Evolutionary conservation across 805 yeast genomes (phyloP), one percentile per base, ranked within the genome.

Genomic region (Starmerella riodocensis): DNA sequence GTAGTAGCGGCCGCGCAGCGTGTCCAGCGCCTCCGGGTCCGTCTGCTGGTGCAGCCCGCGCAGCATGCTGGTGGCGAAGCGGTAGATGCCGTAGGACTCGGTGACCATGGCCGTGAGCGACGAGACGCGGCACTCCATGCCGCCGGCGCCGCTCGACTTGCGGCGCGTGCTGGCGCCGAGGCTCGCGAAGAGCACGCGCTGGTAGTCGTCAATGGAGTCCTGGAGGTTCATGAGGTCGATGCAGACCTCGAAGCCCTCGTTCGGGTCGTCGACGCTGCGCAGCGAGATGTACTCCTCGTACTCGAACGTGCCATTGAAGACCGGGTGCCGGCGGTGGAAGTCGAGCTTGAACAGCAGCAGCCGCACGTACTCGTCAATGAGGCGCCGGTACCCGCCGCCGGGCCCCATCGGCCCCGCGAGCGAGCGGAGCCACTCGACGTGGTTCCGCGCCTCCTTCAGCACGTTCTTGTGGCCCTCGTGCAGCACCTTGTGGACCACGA

Each of bases 401-500:
- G 46, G 44, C 32, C 46, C 44, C 26, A 13, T 32, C 30, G 84
- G 67, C 26, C 24, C 14, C 2, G 76, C 78, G 41, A 91, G 65
- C 14, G 85, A 71, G 40, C 76, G 72, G 34, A 88, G 66, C 77
- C 93, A 88, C 37, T 75, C 79, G 36, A 75, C 64, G 56, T 85
- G 83, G 45, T 74, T 67, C 53, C 74, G 79, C 2, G 84, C 96
- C 52, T 84, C 95, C 37, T 72, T 67, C 52, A 88, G 62, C 5
- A 83, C 76, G 21, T 82, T 70, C 12, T 84, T 84, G 57, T 88
- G 97, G n/a, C 98, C 98, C 60, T 88, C 98, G 58, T 91, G 97
- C n/a, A 88, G 63, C 5, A 91, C 88, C 53, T 88, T 86, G 54
- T 88, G 97, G 34, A 85, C 69, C 48, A 82, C 70, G 39, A 86